These are phyloP conservation scores for Yamadazyma diospyri DNA, from an alignment of 1,139 yeast genomes.

Conservation along the genomic window DNA sequence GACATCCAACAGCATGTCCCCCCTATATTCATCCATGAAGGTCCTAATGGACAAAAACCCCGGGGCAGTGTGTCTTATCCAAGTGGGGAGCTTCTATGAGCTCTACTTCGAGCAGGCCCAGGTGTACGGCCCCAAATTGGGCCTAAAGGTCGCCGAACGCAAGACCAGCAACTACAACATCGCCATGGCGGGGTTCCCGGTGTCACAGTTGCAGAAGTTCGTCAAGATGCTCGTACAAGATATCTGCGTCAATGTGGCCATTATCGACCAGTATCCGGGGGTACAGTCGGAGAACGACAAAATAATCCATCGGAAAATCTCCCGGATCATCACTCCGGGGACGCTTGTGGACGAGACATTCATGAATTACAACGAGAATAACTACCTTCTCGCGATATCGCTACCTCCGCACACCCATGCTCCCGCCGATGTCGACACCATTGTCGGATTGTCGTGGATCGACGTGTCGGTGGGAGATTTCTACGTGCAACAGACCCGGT, in stretches of 20 bases:
- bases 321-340: constrained; percentile 88
- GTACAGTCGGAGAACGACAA: constrained; percentile 19
- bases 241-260: constrained; percentile 66
- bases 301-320: constrained; percentile 62
- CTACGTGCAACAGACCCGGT: constrained; percentile 58
- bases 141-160: constrained; percentile 46
- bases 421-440: constrained; percentile 43
- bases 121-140: constrained; percentile 65
- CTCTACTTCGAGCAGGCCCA: constrained; percentile 86
- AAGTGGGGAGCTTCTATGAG: constrained; percentile 89
- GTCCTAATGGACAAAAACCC: constrained; percentile 39
- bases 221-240: constrained; percentile 71
- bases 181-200: constrained; percentile 93
- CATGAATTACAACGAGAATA: constrained; percentile 67
- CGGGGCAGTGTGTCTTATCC: constrained; percentile 76
- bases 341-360: constrained; percentile 87
- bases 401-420: constrained; percentile 49
- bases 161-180: constrained; percentile 47
- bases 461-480: constrained; percentile 85
- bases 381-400: constrained; percentile 63
- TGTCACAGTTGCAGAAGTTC: constrained; percentile 65
- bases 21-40: constrained; percentile 34
- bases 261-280: constrained; percentile 64
- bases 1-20: constrained; percentile 27
- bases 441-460: constrained; percentile 81